A percentile compares a stretch with the other conserved stretches of the same genome.
These are phyloP conservation scores for Monosporozyma siamensis DNA, from an alignment of 805 yeast species.

Conservation along the genomic window DNA sequence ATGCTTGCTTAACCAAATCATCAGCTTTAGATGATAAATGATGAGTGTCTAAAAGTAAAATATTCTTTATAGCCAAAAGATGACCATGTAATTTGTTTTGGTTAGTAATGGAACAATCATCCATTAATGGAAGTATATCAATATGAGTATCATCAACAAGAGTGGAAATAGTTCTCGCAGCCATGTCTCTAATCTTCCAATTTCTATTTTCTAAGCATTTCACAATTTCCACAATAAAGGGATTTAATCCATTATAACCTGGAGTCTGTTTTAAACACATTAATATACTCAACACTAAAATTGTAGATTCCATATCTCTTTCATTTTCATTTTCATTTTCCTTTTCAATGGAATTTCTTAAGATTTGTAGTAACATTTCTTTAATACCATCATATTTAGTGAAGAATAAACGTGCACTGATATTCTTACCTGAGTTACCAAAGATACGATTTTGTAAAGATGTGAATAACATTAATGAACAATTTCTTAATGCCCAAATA, in stretches of 20 bases:
- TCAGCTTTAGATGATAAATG: constrained; percentile 3
- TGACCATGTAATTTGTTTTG: constrained; percentile 54
- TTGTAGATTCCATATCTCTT: constrained; percentile 47
- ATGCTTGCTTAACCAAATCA: constrained; percentile 1
- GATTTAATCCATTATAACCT: constrained; percentile 42
- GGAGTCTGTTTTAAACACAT: constrained; percentile 57
- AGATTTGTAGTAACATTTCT: constrained; percentile 37
- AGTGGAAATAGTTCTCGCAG: constrained; percentile 60
- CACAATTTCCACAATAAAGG: constrained; percentile 42
- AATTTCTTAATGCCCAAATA: constrained; percentile 82
- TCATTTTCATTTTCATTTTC: constrained; percentile 8
- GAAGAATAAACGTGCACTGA: constrained; percentile 63
- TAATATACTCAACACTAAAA: constrained; percentile 67
- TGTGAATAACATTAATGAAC: constrained; percentile 88
- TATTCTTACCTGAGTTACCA: constrained; percentile 41
- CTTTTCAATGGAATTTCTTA: constrained; percentile 26
- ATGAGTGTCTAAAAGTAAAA: neutral
- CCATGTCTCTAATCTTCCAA: constrained; percentile 87
- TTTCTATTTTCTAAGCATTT: constrained; percentile 41
- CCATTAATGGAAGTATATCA: constrained; percentile 26
- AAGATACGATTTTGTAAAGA: constrained; percentile 74
- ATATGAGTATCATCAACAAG: constrained; percentile 31
- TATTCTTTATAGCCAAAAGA: constrained; percentile 35
- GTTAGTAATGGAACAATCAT: constrained; percentile 12
- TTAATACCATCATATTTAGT: constrained; percentile 48